Evolutionary conservation across 177 flowering plant genomes (phyloP), one percentile per base, ranked within the genome.

Genomic region (Vitis hybrid): DNA sequence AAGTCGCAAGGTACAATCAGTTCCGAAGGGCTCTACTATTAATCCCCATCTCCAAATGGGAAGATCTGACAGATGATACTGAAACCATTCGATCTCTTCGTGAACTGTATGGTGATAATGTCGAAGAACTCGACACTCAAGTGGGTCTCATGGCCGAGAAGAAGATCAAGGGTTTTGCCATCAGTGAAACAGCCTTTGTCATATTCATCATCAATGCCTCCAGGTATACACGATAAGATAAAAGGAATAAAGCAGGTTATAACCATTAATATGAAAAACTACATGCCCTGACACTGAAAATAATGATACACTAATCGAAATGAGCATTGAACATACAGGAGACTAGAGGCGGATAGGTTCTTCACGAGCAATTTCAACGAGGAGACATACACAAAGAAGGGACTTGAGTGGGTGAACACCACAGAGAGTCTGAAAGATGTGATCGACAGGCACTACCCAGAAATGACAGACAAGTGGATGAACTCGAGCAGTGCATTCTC

Each of bases 81-180:
- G 84, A 85, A 63, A 80, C 66, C 1, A 19, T 83, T 12, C 66
- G 72, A 17, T 72, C 77, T 19, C 79, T 85, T 0, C 72, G 24
- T 0, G 83, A 81, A 22, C 83, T 83, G 50, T 83, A 85, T 59
- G 85, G 78, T 19, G 77, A 83, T 20, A 84, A 85, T 38, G 78
- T 85, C 24, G 89, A 85, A 70, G 71, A 83, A 71, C 84, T 85
- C 2, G 89, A 85, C 67, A 69, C 81, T 15, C 73, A 68, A 10
- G 83, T 83, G 13, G 89, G 89, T 9, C 74, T 85, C 22, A 77
- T 74, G 54, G 89, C 89, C 0, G 89, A 85, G 75, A 85, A 82
- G 79, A 78, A 82, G 75, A 83, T 85, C 61, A 82, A 80, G 56
- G 89, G 89, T n/a, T 85, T 85, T 58, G 89, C 89, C 55, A 85